Conservation (phyloP, 75 land plant genomes). For the Gnetum montanum region DNA sequence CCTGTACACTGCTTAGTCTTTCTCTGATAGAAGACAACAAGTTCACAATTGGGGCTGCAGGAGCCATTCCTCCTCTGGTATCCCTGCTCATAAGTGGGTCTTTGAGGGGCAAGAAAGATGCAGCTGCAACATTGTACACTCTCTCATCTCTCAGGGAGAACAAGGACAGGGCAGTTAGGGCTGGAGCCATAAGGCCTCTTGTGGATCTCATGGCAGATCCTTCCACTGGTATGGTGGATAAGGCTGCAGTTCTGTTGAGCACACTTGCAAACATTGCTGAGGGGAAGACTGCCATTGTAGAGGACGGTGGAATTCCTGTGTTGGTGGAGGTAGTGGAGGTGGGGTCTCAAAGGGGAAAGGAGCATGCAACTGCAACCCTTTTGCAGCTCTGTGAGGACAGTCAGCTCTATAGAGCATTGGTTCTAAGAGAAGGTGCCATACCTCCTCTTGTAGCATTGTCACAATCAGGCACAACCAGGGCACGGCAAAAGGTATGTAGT, state of each 20-base stretch:
- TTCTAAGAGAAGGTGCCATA: constrained; percentile 59
- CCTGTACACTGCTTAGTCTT: constrained; percentile 55
- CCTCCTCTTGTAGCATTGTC: constrained; percentile 68
- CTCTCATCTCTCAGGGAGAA: constrained; percentile 51
- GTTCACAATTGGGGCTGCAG: constrained; percentile 45
- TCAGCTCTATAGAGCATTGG: constrained; percentile 31
- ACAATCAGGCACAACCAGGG: constrained; percentile 47
- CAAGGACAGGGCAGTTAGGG: constrained; percentile 61
- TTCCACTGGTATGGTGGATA: constrained; percentile 53
- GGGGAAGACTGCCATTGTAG: constrained; percentile 50
- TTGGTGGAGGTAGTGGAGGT: constrained; percentile 69
- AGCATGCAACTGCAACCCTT: constrained; percentile 52
- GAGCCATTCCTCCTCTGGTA: constrained; percentile 69
- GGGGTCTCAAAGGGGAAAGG: constrained; percentile 48
- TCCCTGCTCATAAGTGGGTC: constrained; percentile 40
- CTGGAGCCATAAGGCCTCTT: constrained; percentile 63
- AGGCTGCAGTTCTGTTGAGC: constrained; percentile 61
- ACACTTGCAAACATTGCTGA: constrained; percentile 49
- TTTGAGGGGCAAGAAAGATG: constrained; percentile 62
- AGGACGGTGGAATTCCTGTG: constrained; percentile 59
- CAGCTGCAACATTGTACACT: constrained; percentile 57
- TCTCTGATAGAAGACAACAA: constrained; percentile 42
- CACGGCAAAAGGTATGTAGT: constrained; percentile 68
- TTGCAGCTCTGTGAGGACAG: constrained; percentile 50
- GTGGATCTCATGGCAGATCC: constrained; percentile 42